Base-by-base conservation (phyloP, 345 rosid species). In the Citrus unshiu region DNA sequence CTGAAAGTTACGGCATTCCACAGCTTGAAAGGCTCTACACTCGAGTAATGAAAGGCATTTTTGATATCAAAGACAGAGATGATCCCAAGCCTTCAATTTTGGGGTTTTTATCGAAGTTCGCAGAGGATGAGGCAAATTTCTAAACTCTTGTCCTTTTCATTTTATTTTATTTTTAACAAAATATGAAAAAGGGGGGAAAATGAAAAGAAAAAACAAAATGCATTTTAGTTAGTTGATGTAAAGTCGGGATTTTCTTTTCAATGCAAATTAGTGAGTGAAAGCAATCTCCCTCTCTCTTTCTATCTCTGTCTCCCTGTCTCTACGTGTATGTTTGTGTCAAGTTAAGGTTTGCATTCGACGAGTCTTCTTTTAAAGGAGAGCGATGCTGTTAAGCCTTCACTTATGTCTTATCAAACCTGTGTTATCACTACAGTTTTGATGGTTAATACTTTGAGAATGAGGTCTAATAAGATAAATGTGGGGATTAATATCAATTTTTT, bases 1-100 rank as follows among this genome's bases (percentile, higher is more conserved):
- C 92, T 1, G 91, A 87, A 59, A 85, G 82, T 76, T 89, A 90
- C 63, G 86, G 83, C 78, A 89, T 96, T 64, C 98, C 98, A 10
- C 93, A 89, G 87, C 98, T 94, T 39, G 98, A 97, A 85, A 92
- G 93, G 88, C 85, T 93, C 3, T 97, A 97, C 78, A 84, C 90
- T 0, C 88, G 92, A 21, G 80, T 94, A 73, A 86, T 97, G 90
- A 97, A 92, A 78, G 95, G 89, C 25, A 88, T 90, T 70, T 91
- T 93, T 22, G 90, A 86, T 82, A 81, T 83, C 59, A 87, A 81
- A 86, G 90, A 84, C 68, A 69, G 74, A 80, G 88, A 87, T 40
- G 84, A 85, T 65, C 89, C 88, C 70, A 92, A 82, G 88, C 81
- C 78, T 84, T 89, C 94, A 88, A 85, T 93, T 92, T 90, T 97